Conservation (phyloP, 208 protist genomes). For the Strigomonas galati region DNA sequence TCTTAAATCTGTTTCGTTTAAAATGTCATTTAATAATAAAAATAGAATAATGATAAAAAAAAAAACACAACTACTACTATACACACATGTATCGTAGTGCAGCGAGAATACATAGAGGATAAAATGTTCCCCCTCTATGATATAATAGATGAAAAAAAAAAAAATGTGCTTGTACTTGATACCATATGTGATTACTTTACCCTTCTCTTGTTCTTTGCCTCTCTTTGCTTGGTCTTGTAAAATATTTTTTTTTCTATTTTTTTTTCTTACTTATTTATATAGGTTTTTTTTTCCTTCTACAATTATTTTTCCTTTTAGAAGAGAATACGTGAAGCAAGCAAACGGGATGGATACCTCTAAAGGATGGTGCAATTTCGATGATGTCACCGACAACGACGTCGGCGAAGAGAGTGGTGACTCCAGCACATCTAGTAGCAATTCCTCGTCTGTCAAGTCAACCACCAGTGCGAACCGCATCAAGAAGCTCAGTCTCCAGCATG, state of each 20-base stretch:
- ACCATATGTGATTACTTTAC: neutral
- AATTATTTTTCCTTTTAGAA: slow-evolving; percentile 13
- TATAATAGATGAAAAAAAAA: too few species aligned
- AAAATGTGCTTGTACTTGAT: neutral
- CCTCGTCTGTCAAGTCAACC: slow-evolving; percentile 15
- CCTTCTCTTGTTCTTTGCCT: neutral
- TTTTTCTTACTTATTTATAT: slow-evolving; percentile 17
- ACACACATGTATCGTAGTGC: too few species aligned
- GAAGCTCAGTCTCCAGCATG: slow-evolving; percentile 27
- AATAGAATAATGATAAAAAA: neutral
- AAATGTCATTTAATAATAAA: slow-evolving; percentile 6
- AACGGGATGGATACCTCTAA: neutral
- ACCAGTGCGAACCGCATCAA: slow-evolving; percentile 9
- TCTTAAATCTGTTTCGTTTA: neutral
- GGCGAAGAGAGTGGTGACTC: too few species aligned
- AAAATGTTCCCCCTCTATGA: too few species aligned
- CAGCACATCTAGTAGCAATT: too few species aligned
- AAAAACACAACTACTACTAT: neutral
- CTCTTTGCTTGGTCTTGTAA: slow-evolving; percentile 1
- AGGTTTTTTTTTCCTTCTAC: slow-evolving; percentile 14
- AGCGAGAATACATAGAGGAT: too few species aligned
- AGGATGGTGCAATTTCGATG: slow-evolving; percentile 9
- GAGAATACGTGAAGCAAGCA: neutral
- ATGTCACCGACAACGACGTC: slow-evolving; percentile 3
- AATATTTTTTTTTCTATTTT: slow-evolving; percentile 16